Evolutionary conservation across 2,329 filamentous ascomycete genomes (phyloP), one percentile per base, ranked within the genome.

Genomic region (Lasiodiplodia gonubiensis): DNA sequence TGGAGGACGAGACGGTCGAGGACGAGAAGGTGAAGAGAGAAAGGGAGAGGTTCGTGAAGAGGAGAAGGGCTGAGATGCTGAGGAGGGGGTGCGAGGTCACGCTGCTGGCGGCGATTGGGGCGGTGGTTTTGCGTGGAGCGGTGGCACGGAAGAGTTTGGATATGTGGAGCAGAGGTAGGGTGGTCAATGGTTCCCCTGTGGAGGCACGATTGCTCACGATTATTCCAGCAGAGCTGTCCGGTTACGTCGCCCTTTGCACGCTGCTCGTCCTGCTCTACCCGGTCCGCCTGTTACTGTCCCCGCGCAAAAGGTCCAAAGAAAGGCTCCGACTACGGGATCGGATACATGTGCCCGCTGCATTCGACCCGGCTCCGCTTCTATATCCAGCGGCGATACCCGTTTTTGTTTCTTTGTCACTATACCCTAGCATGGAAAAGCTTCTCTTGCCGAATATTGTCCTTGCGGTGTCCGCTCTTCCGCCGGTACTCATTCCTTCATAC

Each of bases 291-390:
- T 71, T 81, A 2, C 71, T 66, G 10, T 61, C 18, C 25, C 60
- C 66, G n/a, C 39, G 53, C 2, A 37, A 8, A 21, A 25, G 30
- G 14, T 51, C 42, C 7, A 54, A 57, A 37, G 33, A 30, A 30
- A 23, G 11, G 21, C 52, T 30, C 71, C 53, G 74, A 73, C 66
- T 78, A 75, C 12, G 73, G 71, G 70, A 76, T 70, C 82, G 83
- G 59, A 86, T 89, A 72, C 84, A 85, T 49, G 82, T 97, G 46
- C 93, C 93, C 0, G 81, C 88, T 4, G 85, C 87, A n/a, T 97
- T 97, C 78, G 94, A 98, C 74, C 94, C 93, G 2, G 94, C 94
- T 7, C 92, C 94, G 12, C 84, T 97, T n/a, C 79, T 97, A 67
- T 98, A 97, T 76, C 94, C 94, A 21, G 86, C 90, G 6, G 80